These are phyloP conservation scores for Monilinia fructigena DNA, from an alignment of 2,329 filamentous ascomycete species.

Conservation along the genomic window DNA sequence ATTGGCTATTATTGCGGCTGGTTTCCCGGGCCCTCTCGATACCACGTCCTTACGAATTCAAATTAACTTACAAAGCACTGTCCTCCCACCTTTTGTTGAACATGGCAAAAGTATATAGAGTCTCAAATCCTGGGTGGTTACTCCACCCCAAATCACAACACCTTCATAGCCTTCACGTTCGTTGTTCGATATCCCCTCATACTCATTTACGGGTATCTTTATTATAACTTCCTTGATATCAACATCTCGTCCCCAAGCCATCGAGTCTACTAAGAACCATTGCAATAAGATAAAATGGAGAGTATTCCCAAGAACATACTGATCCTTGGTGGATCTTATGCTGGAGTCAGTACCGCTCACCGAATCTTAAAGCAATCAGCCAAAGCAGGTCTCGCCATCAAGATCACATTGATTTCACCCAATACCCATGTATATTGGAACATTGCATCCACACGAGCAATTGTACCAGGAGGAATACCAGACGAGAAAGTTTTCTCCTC, in stretches of 20 bases:
- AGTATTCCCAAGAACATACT: conserved; percentile 31
- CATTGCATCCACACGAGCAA: conserved; percentile 47
- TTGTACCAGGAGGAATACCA: conserved; percentile 45
- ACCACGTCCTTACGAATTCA: background rate
- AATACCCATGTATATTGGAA: conserved; percentile 52
- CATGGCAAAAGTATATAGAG: conserved; percentile 5
- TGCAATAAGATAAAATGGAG: background rate
- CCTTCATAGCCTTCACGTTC: background rate
- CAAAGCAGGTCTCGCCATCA: conserved; percentile 42
- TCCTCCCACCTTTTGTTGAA: background rate
- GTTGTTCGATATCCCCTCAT: background rate
- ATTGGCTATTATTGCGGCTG: background rate
- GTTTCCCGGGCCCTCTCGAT: background rate
- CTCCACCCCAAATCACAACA: background rate
- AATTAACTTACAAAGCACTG: conserved; percentile 7
- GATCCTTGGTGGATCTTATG: conserved; percentile 39
- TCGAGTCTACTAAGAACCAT: background rate
- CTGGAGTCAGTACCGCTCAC: conserved; percentile 38
- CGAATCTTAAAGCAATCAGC: conserved; percentile 37
- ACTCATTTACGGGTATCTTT: background rate
- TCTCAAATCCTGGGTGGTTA: background rate
- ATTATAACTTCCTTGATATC: background rate
- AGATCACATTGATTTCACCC: conserved; percentile 54
- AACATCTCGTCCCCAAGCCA: background rate
- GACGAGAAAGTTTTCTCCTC: conserved; percentile 45